Evolutionary conservation across 306 rosid genomes (phyloP), one percentile per base, ranked within the genome.

Genomic region (Dalbergia oliveri): DNA sequence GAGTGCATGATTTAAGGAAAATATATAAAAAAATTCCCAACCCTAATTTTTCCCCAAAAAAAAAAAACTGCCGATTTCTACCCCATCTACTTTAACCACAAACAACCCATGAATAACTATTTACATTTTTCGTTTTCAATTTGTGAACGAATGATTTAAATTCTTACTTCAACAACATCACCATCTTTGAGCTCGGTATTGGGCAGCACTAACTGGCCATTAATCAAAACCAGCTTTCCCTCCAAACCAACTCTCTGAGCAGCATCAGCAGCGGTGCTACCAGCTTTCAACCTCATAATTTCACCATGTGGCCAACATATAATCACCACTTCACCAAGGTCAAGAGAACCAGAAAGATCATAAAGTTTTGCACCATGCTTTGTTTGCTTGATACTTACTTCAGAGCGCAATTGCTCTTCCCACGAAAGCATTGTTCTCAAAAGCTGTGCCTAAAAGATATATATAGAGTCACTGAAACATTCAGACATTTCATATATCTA

Each of bases 191-290:
- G 94, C 84, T 88, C 84, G 12, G 99, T 94, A 81, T 81, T 75
- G 62, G 97, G 99, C 72, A 91, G 83, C 41, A 89, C 95, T 35
- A 86, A 85, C 56, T 91, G 95, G 64, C 97, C 97, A 77, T 94
- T 91, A 43, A 94, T 89, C 86, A 91, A 86, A 76, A 93, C 97
- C 83, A 92, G 83, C 85, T 82, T 93, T 71, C 97, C 99, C 15
- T 89, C 99, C 51, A 84, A 83, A 79, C 99, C 99, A n/a, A 80
- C 92, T 76, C 97, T 91, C 65, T 87, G 90, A 61, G 99, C 99
- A 44, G 99, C 97, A 87, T 91, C 99, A 39, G 97, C 88, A n/a
- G 97, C 97, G 4, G 97, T 94, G 90, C 97, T 94, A 68, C 99
- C 97, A 7, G 91, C 86, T 43, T 84, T 88, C 76, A 94, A 77